Evolutionary conservation across 2,329 filamentous ascomycete species (phyloP).

Genomic region (Tympanopsis confertula): DNA sequence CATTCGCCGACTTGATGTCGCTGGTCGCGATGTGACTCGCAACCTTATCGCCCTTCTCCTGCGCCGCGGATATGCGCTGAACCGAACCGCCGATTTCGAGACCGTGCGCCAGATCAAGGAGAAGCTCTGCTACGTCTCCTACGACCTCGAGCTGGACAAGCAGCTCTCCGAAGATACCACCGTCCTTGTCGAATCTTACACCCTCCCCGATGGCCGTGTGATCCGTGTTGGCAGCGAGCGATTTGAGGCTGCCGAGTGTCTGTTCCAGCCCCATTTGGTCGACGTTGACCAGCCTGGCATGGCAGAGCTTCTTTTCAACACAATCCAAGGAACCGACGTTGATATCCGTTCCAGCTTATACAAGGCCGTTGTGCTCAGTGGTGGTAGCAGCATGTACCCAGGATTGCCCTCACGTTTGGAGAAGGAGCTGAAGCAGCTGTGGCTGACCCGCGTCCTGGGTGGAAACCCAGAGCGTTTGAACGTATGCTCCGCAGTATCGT

Average conservation of each 20-base stretch:
- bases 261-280: constrained; percentile 96
- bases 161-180: constrained; percentile 94
- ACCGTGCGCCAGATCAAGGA: constrained; percentile 99
- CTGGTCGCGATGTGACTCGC: constrained; percentile 92
- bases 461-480: constrained; percentile 86
- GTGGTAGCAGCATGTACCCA: constrained; percentile 97
- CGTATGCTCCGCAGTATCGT: constrained; percentile 15
- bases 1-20: constrained; percentile 85
- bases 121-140: constrained; percentile 98
- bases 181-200: constrained; percentile 93
- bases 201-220: constrained; percentile 86
- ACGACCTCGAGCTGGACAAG: constrained; percentile 93
- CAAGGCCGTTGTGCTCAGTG: constrained; percentile 93
- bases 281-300: constrained; percentile 96
- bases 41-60: constrained; percentile 92
- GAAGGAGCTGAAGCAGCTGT: constrained; percentile 97
- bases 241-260: constrained; percentile 93
- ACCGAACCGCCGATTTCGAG: constrained; percentile 97
- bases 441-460: constrained; percentile 81
- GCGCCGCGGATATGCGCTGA: constrained; percentile 87
- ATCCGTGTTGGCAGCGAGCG: constrained; percentile 93
- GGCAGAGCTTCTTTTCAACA: constrained; percentile 96
- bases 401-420: constrained; percentile 87
- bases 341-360: constrained; percentile 88
- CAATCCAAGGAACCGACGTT: constrained; percentile 89